Conservation (phyloP, 108 stramenopile species). For the Nitzschia putrida region DNA sequence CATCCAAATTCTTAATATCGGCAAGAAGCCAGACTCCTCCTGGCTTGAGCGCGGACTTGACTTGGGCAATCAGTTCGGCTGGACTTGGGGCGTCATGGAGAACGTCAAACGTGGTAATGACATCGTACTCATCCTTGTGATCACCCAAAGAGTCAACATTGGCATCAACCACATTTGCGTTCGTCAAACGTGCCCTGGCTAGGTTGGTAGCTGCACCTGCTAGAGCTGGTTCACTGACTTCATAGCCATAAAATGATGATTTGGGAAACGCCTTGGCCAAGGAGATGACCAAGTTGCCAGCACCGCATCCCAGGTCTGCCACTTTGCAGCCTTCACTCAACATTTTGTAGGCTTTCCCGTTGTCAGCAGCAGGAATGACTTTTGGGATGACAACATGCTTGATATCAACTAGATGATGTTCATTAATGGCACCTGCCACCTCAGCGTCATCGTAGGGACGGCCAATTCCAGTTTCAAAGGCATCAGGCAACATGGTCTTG, state of each 20-base stretch:
- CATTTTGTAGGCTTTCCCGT: not conserved
- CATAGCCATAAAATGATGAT: conserved; percentile 18
- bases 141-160: conserved; percentile 22
- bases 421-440: conserved; percentile 21
- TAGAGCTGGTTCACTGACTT: conserved; percentile 16
- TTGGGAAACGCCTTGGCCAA: conserved; percentile 27
- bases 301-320: conserved; percentile 37
- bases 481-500: conserved; percentile 28
- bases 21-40: conserved; percentile 27
- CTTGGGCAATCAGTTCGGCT: conserved; percentile 20
- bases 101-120: conserved; percentile 31
- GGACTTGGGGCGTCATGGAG: conserved; percentile 28
- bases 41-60: conserved; percentile 15
- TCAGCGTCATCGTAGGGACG: conserved; percentile 22
- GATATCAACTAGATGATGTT: conserved; percentile 15
- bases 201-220: conserved; percentile 13
- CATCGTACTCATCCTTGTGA: conserved; percentile 17
- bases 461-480: conserved; percentile 25
- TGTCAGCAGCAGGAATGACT: conserved; percentile 4
- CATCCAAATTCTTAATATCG: conserved; percentile 3
- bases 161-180: conserved; percentile 19
- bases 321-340: conserved; percentile 16
- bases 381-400: conserved; percentile 19
- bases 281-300: conserved; percentile 23
- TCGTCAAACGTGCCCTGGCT: conserved; percentile 4